Percentiles rank a stretch among this genome's conserved stretches.
These are phyloP conservation scores for Cephaloascus albidus DNA, from an alignment of 805 yeast genomes.

Conservation along the genomic window DNA sequence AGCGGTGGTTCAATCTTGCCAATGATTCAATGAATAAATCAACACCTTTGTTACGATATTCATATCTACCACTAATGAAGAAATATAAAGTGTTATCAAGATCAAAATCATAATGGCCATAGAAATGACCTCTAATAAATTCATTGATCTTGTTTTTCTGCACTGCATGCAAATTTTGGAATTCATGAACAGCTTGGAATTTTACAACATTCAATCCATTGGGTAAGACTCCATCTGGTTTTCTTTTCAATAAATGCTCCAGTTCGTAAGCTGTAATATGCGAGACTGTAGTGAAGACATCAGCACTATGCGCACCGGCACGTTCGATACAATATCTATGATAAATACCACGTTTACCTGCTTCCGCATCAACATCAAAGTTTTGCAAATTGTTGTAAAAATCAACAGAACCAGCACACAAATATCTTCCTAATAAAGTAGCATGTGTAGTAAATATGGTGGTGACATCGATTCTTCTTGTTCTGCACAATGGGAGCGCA, in stretches of 20 bases:
- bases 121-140: slow-evolving; percentile 93
- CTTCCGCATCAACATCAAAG: slow-evolving; percentile 96
- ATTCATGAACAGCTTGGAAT: slow-evolving; percentile 96
- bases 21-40: slow-evolving; percentile 90
- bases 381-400: slow-evolving; percentile 83
- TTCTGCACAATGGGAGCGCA: slow-evolving; percentile 85
- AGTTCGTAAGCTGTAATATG: slow-evolving; percentile 96
- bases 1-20: slow-evolving; percentile 82
- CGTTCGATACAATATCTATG: slow-evolving; percentile 96
- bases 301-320: slow-evolving; percentile 92
- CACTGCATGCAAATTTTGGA: slow-evolving; percentile 90
- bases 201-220: slow-evolving; percentile 93
- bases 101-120: slow-evolving; percentile 93
- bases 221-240: slow-evolving; percentile 97
- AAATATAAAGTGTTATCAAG: slow-evolving; percentile 89
- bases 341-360: slow-evolving; percentile 95
- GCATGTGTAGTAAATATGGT: slow-evolving; percentile 98
- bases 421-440: slow-evolving; percentile 84
- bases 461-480: slow-evolving; percentile 85
- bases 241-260: slow-evolving; percentile 85
- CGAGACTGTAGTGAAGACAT: slow-evolving; percentile 94
- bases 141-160: slow-evolving; percentile 90
- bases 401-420: slow-evolving; percentile 95
- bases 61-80: slow-evolving; percentile 96
- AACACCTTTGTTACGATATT: slow-evolving; percentile 93